Evolutionary conservation across 495 filamentous ascomycete species (phyloP), one percentile per base, ranked within the genome.

Genomic region (Xylaria grammica): DNA sequence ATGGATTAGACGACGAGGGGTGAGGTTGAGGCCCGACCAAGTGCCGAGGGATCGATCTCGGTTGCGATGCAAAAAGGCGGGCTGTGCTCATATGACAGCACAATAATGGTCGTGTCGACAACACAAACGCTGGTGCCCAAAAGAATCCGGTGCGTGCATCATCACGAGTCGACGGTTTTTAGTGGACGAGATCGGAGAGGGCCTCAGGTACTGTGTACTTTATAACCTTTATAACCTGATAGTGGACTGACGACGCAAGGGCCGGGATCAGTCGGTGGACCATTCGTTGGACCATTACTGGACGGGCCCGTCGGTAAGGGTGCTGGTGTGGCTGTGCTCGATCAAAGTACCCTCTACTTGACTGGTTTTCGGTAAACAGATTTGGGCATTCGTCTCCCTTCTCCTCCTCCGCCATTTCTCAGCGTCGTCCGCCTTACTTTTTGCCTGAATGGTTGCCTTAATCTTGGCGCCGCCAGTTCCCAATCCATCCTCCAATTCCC

Each of bases 341-440:
- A 5, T 36, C 40, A 5, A 11, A 6, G 6, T 36, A 36, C 34
- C 34, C 11, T 11, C 13, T 42, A 15, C 40, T 42, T 9, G 40
- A 42, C 17, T 42, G 40, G 40, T 48, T 59, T 46, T 59, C 42
- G 56, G 56, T 59, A 15, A 48, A 11, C 40, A 26, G 56, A 20
- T 36, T 60, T 27, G 44, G 45, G 48, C 34, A 5, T 2, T 44
- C 49, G 11, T 38, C 36, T 3, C 11, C 17, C 20, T 3, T 34
- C 29, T 19, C 26, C 19, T 8, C 26, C 17, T 4, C 26, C 17
- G 26, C 38, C 13, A 24, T 36, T 44, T 27, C 53, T 20, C n/a
- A 5, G 6, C 15, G 20, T 24, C 26, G 68, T 70, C 65, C 72
- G 74, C 74, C 72, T 74, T 72, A 77, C 72, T 74, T 70, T 69